A percentile compares a stretch with the other conserved stretches of the same genome.
Evolutionary conservation across 176 grass and related monocot species (phyloP).

Genomic region (Rhynchospora tenuis): DNA sequence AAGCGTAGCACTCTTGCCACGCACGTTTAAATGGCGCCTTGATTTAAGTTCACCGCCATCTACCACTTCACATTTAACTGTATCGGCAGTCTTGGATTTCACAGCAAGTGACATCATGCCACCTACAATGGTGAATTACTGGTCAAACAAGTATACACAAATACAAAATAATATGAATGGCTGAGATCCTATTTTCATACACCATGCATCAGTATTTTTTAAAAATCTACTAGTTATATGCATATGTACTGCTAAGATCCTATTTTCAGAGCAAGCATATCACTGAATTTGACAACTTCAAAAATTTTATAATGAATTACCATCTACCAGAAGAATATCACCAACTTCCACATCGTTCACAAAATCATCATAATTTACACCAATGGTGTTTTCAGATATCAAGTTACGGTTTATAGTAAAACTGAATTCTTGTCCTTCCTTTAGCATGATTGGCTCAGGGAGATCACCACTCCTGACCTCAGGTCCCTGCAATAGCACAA

Average conservation of each 20-base stretch:
- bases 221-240: neutral
- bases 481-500: conserved; percentile 55
- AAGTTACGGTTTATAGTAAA: conserved; percentile 90
- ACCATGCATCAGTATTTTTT: neutral
- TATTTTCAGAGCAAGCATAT: neutral
- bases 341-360: conserved; percentile 92
- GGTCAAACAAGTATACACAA: neutral
- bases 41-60: conserved; percentile 96
- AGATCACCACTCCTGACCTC: conserved; percentile 99
- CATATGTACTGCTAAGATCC: neutral
- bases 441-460: conserved; percentile 74
- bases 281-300: neutral
- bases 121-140: conserved; percentile 39
- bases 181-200: neutral
- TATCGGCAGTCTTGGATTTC: conserved; percentile 66
- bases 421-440: conserved; percentile 80
- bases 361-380: conserved; percentile 98
- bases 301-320: conserved; percentile 47
- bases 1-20: conserved; percentile 89
- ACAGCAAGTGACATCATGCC: conserved; percentile 96
- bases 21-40: conserved; percentile 91
- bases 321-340: conserved; percentile 91
- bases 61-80: conserved; percentile 80
- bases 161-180: neutral
- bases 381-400: conserved; percentile 69